phyloP scores from a whole-genome alignment of 352 stramenopile genomes.

The Globisporangium perplexum region DNA sequence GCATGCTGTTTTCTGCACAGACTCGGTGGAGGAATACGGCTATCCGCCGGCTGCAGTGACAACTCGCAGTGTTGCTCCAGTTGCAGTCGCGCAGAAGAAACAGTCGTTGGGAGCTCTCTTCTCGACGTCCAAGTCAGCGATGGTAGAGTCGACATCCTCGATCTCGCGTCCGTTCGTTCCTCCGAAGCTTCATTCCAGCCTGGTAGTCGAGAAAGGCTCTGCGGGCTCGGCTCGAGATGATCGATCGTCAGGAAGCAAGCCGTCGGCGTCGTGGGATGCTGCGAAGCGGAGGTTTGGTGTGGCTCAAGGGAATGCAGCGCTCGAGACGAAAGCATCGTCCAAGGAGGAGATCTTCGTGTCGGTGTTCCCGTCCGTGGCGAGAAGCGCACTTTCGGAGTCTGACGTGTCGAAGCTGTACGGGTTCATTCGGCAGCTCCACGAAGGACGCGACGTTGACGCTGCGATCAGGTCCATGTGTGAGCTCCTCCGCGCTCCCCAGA shows the following conservation, averaged over 20 bases:
- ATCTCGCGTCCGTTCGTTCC: constrained; percentile 58
- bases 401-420: constrained; percentile 52
- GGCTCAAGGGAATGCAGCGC: background rate
- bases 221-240: background rate
- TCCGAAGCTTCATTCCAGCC: constrained; percentile 16
- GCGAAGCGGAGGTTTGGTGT: constrained; percentile 27
- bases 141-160: constrained; percentile 60
- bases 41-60: background rate
- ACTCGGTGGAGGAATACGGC: background rate
- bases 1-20: background rate
- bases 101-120: constrained; percentile 49
- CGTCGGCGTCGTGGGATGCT: constrained; percentile 13
- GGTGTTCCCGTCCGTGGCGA: constrained; percentile 45
- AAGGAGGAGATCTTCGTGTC: constrained; percentile 18
- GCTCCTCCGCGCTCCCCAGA: constrained; percentile 30
- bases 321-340: background rate
- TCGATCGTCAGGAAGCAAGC: background rate
- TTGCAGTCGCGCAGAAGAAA: constrained; percentile 25
- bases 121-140: constrained; percentile 40
- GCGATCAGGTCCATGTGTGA: constrained; percentile 43
- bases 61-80: background rate
- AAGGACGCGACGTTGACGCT: constrained; percentile 29
- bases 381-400: constrained; percentile 37
- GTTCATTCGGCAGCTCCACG: constrained; percentile 53
- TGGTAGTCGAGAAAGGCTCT: background rate